Percentiles rank a stretch among this genome's conserved stretches.
These are phyloP conservation scores for Terana coerulea DNA, from an alignment of 768 basidiomycete species.

Conservation along the genomic window DNA sequence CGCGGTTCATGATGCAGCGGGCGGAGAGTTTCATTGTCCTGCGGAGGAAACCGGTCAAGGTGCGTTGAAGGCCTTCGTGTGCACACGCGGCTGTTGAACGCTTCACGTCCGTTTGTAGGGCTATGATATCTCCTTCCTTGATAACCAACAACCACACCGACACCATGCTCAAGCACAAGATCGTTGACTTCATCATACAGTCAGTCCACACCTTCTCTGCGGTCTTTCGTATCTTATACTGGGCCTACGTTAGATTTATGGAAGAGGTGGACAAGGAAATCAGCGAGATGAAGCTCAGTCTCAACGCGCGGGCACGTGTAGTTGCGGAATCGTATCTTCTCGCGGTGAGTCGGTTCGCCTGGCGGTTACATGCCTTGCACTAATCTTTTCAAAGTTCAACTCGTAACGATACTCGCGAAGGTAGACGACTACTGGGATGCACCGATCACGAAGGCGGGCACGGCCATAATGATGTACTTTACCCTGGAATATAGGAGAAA, in stretches of 20 bases:
- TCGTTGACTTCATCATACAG: constrained; percentile 99
- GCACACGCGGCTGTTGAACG: not conserved
- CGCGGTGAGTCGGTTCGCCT: constrained; percentile 55
- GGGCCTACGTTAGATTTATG: constrained; percentile 68
- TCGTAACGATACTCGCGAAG: constrained; percentile 10
- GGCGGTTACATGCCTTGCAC: not conserved
- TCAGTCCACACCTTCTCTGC: constrained; percentile 25
- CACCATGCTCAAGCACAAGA: constrained; percentile 99
- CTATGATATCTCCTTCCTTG: constrained; percentile 96
- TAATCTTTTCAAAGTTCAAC: constrained; percentile 17
- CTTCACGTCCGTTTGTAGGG: constrained; percentile 49
- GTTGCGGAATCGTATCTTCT: constrained; percentile 96
- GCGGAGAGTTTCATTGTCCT: constrained; percentile 97
- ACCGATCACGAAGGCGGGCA: not conserved
- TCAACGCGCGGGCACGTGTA: constrained; percentile 94
- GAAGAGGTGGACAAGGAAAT: constrained; percentile 99
- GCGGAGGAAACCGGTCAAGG: constrained; percentile 88
- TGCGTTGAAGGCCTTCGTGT: constrained; percentile 29
- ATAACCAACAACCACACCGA: constrained; percentile 97
- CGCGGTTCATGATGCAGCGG: constrained; percentile 97
- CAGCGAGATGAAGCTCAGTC: constrained; percentile 96
- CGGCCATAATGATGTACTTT: not conserved
- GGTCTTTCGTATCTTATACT: too few species aligned
- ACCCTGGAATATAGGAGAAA: constrained; percentile 2
- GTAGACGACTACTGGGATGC: not conserved